Percentiles rank a stretch among this genome's conserved stretches.
These are phyloP conservation scores for Carex scoparia DNA, from an alignment of 176 grass and related monocot species.

Conservation along the genomic window DNA sequence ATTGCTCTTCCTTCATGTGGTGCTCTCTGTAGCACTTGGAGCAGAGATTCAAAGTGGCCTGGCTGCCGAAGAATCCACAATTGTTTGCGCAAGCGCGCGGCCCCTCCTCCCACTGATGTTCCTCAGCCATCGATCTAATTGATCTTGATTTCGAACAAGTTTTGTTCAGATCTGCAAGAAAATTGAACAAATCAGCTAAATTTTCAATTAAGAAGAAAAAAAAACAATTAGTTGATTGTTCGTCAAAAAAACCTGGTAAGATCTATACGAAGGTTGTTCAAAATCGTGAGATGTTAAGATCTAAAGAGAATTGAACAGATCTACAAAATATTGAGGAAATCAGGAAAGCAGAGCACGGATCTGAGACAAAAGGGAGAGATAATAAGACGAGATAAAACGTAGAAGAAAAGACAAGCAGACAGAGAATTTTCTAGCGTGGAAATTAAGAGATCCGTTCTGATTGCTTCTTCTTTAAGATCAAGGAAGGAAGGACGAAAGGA, in stretches of 20 bases:
- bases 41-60: conserved; percentile 35
- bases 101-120: conserved; percentile 12
- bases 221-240: neutral
- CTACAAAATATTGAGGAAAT: neutral
- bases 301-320: conserved; percentile 2
- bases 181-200: conserved; percentile 4
- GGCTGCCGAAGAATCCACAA: conserved; percentile 32
- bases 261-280: neutral
- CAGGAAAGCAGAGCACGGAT: neutral
- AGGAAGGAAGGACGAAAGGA: neutral
- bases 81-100: conserved; percentile 28
- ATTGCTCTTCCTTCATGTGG: conserved; percentile 30
- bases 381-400: conserved; percentile 1
- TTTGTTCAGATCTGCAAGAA: conserved; percentile 11
- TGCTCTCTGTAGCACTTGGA: conserved; percentile 42
- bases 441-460: conserved; percentile 7
- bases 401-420: conserved; percentile 15
- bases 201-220: neutral
- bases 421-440: conserved; percentile 20
- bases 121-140: conserved; percentile 16
- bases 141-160: neutral
- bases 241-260: neutral
- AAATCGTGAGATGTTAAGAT: neutral
- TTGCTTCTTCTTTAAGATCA: conserved; percentile 22
- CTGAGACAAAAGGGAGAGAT: neutral